Evolutionary conservation across 2,329 filamentous ascomycete genomes (phyloP).

Genomic region (Trichothecium sympodiale): DNA sequence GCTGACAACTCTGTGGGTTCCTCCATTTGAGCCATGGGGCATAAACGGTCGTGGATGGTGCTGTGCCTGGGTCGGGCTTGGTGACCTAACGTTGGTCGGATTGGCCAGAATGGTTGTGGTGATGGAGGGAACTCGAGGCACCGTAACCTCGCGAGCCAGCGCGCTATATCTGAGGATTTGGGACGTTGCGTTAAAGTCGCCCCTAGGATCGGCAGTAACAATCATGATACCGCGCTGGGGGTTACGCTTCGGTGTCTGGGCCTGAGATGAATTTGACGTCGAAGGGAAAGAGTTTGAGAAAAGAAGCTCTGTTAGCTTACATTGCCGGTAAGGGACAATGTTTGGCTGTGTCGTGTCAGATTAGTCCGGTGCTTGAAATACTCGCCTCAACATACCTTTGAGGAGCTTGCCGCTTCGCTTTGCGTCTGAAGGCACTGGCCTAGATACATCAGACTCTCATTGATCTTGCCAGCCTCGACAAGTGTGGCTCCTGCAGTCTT

Average conservation of each 20-base stretch:
- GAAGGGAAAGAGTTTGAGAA: slow-evolving; percentile 84
- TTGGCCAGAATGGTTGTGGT: slow-evolving; percentile 54
- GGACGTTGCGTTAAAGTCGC: slow-evolving; percentile 93
- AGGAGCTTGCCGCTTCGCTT: slow-evolving; percentile 62
- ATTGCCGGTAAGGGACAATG: slow-evolving; percentile 69
- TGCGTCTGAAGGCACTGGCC: slow-evolving; percentile 96
- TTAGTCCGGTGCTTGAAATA: not conserved
- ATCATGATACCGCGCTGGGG: slow-evolving; percentile 92
- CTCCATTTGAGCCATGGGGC: slow-evolving; percentile 19
- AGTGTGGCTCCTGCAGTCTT: slow-evolving; percentile 90
- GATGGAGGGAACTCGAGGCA: slow-evolving; percentile 77
- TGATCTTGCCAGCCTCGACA: slow-evolving; percentile 95
- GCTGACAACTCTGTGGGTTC: slow-evolving; percentile 26
- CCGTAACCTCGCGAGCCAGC: slow-evolving; percentile 82
- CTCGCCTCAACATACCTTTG: slow-evolving; percentile 45
- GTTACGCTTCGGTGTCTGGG: slow-evolving; percentile 37
- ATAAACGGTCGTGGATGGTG: slow-evolving; percentile 26
- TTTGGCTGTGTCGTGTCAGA: slow-evolving; percentile 40
- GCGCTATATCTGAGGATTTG: slow-evolving; percentile 94
- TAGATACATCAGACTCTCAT: slow-evolving; percentile 95
- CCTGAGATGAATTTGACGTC: slow-evolving; percentile 26
- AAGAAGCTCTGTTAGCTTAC: slow-evolving; percentile 73
- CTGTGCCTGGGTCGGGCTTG: slow-evolving; percentile 16
- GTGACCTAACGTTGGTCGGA: slow-evolving; percentile 11
- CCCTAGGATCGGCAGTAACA: slow-evolving; percentile 83